Conservation (phyloP, 2,329 filamentous ascomycete genomes). For the Hansfordia pulvinata region DNA sequence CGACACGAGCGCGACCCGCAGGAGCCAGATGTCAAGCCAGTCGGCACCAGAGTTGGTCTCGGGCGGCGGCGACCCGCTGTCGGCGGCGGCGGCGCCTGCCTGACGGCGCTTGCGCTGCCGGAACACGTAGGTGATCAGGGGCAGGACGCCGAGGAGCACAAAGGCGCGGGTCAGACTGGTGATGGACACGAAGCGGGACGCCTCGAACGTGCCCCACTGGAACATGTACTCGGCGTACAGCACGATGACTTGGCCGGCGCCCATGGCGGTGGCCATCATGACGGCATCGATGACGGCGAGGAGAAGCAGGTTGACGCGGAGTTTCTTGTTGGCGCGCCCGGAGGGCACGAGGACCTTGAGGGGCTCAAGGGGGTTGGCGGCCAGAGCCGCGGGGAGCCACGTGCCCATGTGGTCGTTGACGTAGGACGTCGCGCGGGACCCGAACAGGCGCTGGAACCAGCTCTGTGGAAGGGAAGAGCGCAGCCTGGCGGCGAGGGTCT, state of each 20-base stretch:
- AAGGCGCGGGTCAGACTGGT: conserved; percentile 65
- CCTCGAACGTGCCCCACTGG: conserved; percentile 69
- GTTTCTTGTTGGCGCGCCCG: conserved; percentile 43
- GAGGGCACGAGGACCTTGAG: conserved; percentile 66
- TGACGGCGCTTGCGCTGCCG: conserved; percentile 34
- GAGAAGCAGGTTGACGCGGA: conserved; percentile 72
- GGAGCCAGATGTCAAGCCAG: conserved; percentile 59
- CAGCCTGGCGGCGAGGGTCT: conserved; percentile 19
- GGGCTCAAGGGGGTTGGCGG: conserved; percentile 59
- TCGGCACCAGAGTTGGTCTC: conserved; percentile 59
- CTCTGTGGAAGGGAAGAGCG: conserved; percentile 9
- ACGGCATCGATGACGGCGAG: conserved; percentile 71
- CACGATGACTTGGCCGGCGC: conserved; percentile 66
- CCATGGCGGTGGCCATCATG: conserved; percentile 71
- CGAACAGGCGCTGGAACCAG: conserved; percentile 6
- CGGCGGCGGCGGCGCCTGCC: too few species aligned
- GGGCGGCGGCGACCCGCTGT: conserved; percentile 17
- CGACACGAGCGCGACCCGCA: conserved; percentile 61
- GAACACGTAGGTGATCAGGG: conserved; percentile 62
- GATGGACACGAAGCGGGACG: conserved; percentile 68
- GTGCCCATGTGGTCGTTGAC: conserved; percentile 10
- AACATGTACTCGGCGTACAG: conserved; percentile 75
- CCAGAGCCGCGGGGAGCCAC: conserved; percentile 21
- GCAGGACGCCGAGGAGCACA: conserved; percentile 62
- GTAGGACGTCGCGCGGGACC: conserved; percentile 8